These are phyloP conservation scores for Porcisia hertigi DNA, from an alignment of 208 protist genomes.

Conservation along the genomic window DNA sequence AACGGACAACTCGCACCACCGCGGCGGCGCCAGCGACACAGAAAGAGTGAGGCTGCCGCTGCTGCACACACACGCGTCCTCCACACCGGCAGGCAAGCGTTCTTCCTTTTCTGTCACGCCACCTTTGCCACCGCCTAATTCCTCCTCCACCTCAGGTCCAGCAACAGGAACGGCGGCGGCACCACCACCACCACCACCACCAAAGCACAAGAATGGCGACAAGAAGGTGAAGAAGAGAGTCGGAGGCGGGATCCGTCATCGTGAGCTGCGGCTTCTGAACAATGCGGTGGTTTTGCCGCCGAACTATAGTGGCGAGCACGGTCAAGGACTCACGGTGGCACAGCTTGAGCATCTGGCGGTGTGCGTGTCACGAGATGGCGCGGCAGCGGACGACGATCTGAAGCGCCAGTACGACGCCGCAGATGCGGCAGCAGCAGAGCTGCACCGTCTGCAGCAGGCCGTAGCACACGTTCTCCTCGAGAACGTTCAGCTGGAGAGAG, in stretches of 20 bases:
- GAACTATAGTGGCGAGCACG: constrained; percentile 34
- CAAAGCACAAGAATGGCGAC: neutral
- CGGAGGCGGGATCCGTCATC: neutral
- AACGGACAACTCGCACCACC: neutral
- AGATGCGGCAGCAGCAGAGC: constrained; percentile 25
- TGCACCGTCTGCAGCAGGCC: constrained; percentile 41
- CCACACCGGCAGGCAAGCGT: neutral
- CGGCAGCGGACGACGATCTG: constrained; percentile 8
- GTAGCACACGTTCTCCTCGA: constrained; percentile 41
- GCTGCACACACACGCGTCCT: neutral
- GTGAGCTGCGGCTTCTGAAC: neutral
- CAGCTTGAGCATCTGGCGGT: constrained; percentile 27
- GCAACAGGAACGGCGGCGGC: neutral
- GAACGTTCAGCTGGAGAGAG: constrained; percentile 60
- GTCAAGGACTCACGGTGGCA: constrained; percentile 23
- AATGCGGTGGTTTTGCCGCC: constrained; percentile 26
- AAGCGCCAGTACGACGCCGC: constrained; percentile 19
- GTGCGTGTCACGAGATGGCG: constrained; percentile 10
- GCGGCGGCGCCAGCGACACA: neutral
- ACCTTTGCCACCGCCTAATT: neutral
- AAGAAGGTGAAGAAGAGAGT: neutral
- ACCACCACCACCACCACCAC: neutral
- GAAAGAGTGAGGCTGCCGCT: neutral
- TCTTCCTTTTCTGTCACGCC: neutral
- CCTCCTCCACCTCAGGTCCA: neutral